Evolutionary conservation across 352 stramenopile genomes (phyloP).

Genomic region (Elongisporangium senticosum): DNA sequence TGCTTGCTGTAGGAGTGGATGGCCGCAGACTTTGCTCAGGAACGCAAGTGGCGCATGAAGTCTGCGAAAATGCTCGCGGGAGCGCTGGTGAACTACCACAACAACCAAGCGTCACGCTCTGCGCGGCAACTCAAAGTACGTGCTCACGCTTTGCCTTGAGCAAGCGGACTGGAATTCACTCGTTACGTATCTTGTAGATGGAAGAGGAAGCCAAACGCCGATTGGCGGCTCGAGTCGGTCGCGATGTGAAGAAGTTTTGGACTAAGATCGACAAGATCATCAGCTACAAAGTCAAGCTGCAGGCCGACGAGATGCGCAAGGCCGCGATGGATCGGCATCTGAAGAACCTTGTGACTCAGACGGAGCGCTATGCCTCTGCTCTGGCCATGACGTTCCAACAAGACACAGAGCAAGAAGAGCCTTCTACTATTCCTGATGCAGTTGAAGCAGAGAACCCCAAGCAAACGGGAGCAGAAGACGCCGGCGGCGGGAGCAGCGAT

Average conservation of each 20-base stretch:
- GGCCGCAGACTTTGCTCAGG: conserved; percentile 88
- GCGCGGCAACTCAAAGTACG: conserved; percentile 33
- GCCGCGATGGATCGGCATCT: conserved; percentile 96
- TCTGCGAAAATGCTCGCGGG: conserved; percentile 68
- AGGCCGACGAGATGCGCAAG: conserved; percentile 79
- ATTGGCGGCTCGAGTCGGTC: conserved; percentile 69
- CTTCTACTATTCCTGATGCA: conserved; percentile 3
- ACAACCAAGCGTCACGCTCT: conserved; percentile 28
- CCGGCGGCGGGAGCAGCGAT: conserved; percentile 1
- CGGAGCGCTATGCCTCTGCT: conserved; percentile 92
- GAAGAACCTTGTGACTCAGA: conserved; percentile 93
- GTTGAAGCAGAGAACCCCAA: conserved; percentile 8
- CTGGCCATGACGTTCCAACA: conserved; percentile 64
- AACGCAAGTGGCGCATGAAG: conserved; percentile 82
- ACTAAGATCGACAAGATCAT: conserved; percentile 98
- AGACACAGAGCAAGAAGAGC: conserved; percentile 9
- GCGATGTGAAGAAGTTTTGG: conserved; percentile 94
- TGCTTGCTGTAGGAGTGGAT: conserved; percentile 76
- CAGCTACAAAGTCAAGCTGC: conserved; percentile 94
- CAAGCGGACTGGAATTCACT: conserved; percentile 7
- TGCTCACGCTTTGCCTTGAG: not conserved
- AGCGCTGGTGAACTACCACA: conserved; percentile 52
- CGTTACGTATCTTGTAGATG: conserved; percentile 10
- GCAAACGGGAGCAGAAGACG: conserved; percentile 14
- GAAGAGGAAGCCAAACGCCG: conserved; percentile 39